phyloP scores from a whole-genome alignment of 768 basidiomycete genomes.

The Stropharia rugosoannulata region DNA sequence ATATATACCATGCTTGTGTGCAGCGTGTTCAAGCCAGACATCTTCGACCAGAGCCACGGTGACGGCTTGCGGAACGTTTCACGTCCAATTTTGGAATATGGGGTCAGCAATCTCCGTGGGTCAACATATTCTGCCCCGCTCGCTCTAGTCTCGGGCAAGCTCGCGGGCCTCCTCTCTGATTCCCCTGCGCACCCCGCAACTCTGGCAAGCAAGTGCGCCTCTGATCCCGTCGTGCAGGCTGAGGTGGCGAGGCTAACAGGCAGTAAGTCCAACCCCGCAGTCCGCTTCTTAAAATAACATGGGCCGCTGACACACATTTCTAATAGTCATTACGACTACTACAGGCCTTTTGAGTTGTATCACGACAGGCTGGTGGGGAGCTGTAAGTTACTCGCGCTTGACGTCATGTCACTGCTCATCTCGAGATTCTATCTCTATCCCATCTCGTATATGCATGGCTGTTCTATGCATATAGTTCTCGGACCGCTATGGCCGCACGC shows the following conservation, averaged over 20 bases:
- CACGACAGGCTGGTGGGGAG: constrained; percentile 86
- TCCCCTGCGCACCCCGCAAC: not conserved
- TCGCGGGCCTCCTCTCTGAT: not conserved
- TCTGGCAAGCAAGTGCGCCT: constrained; percentile 43
- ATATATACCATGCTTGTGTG: constrained; percentile 76
- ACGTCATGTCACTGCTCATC: not conserved
- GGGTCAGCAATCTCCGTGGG: not conserved
- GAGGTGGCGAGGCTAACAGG: constrained; percentile 65
- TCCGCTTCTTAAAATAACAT: constrained; percentile 1
- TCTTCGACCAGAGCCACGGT: constrained; percentile 29
- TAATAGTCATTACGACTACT: constrained; percentile 56
- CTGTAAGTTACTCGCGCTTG: constrained; percentile 42
- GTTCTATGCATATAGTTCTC: constrained; percentile 52
- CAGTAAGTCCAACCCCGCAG: constrained; percentile 38
- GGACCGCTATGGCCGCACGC: constrained; percentile 73
- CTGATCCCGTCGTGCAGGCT: constrained; percentile 75
- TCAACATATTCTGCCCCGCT: not conserved
- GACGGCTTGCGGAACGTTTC: constrained; percentile 2
- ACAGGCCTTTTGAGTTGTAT: constrained; percentile 76
- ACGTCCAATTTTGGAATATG: not conserved
- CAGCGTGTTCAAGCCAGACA: constrained; percentile 60
- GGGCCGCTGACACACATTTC: constrained; percentile 10
- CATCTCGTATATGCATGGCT: not conserved
- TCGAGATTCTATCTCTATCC: too few relatives aligned
- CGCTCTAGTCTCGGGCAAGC: not conserved